Conservation (phyloP, 371 early-diverging fungal species). For the Mortierella sp. region DNA sequence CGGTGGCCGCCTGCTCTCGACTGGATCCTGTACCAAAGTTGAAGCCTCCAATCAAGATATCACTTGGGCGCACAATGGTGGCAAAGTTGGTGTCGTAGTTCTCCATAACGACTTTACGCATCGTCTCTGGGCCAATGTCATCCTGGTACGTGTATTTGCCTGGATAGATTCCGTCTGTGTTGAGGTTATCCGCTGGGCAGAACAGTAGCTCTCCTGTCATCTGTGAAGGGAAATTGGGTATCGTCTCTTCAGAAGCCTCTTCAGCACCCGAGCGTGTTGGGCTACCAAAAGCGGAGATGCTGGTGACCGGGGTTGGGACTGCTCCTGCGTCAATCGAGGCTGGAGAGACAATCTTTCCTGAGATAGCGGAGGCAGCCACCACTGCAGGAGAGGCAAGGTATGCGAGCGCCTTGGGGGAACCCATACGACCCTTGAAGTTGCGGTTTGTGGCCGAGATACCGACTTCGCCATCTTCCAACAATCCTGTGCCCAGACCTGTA, state of each 20-base stretch:
- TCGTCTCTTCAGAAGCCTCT: constrained; percentile 32
- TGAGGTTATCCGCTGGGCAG: constrained; percentile 90
- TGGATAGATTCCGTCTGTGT: constrained; percentile 97
- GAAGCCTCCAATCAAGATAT: constrained; percentile 90
- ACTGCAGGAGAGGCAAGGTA: constrained; percentile 95
- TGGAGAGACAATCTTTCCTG: constrained; percentile 84
- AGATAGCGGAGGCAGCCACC: constrained; percentile 89
- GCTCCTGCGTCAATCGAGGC: constrained; percentile 23
- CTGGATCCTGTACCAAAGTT: constrained; percentile 98
- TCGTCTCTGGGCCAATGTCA: constrained; percentile 85
- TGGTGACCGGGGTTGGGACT: constrained; percentile 20
- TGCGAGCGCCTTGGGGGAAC: constrained; percentile 87
- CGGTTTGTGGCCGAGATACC: constrained; percentile 97
- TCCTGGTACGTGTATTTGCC: constrained; percentile 97
- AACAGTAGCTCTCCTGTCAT: constrained; percentile 87
- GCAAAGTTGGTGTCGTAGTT: constrained; percentile 94
- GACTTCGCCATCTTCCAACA: constrained; percentile 92
- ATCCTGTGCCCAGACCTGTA: constrained; percentile 86
- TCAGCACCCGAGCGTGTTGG: constrained; percentile 6
- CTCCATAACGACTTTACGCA: constrained; percentile 96
- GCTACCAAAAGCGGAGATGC: constrained; percentile 20
- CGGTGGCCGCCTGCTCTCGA: constrained; percentile 97
- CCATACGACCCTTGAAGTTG: constrained; percentile 98
- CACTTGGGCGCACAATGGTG: constrained; percentile 68
- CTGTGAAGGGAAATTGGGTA: constrained; percentile 78